Conservation (phyloP, 805 yeast genomes). For the Kluyveromyces dobzhanskii region DNA sequence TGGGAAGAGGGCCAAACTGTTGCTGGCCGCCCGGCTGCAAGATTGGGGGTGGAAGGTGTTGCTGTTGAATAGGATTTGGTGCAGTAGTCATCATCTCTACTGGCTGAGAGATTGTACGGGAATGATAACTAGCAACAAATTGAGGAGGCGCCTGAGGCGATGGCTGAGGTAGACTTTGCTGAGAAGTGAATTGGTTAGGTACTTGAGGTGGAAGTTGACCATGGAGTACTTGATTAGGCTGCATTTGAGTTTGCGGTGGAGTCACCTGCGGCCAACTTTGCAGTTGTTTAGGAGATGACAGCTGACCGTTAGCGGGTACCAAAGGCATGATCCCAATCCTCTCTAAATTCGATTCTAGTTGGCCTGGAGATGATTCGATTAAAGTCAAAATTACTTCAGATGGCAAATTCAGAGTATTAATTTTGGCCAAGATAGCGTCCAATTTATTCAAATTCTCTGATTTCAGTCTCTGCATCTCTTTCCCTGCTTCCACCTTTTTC, state of each 20-base stretch:
- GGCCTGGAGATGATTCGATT: background rate
- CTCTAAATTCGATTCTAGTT: background rate
- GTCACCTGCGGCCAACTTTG: background rate
- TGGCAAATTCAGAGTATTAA: conserved; percentile 1
- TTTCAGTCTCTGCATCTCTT: background rate
- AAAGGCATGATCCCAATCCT: background rate
- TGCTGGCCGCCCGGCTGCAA: background rate
- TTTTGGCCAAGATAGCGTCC: background rate
- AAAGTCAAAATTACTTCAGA: background rate
- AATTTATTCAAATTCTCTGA: background rate
- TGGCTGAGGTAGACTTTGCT: background rate
- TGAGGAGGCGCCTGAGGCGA: background rate
- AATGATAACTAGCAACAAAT: background rate
- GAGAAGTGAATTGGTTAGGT: too few species aligned
- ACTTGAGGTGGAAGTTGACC: background rate
- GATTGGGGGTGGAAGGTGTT: background rate
- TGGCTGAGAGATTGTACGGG: conserved; percentile 1
- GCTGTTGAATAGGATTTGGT: background rate
- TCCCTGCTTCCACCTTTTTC: background rate
- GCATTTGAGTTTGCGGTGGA: conserved; percentile 1
- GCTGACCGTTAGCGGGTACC: background rate
- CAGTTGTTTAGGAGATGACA: background rate
- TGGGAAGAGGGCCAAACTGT: background rate
- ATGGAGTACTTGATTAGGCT: too few species aligned
- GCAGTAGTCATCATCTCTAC: background rate